A percentile compares a stretch with the other conserved stretches of the same genome.
These are phyloP conservation scores for Kluyveromyces wickerhamii DNA, from an alignment of 805 yeast species.

Conservation along the genomic window DNA sequence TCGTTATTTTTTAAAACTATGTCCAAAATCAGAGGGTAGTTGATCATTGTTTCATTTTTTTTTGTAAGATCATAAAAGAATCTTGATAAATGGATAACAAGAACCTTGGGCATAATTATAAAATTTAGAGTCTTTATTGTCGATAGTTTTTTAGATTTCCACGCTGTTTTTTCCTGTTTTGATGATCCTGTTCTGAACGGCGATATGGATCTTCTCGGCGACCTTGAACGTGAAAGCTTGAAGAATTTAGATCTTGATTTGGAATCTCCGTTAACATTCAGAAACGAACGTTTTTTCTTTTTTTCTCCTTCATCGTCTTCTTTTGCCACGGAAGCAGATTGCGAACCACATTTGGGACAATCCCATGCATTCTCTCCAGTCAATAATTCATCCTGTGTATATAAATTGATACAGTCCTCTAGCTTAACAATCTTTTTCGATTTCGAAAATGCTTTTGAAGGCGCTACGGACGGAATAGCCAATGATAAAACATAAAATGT, in stretches of 20 bases:
- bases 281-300: conserved; percentile 5
- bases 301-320: conserved; percentile 7
- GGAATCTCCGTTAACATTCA: conserved; percentile 3
- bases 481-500: conserved; percentile 56
- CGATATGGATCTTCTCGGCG: conserved; percentile 26
- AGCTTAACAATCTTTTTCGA: conserved; percentile 37
- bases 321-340: conserved; percentile 3
- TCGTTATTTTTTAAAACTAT: conserved; percentile 35
- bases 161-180: conserved; percentile 12
- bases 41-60: conserved; percentile 42
- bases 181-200: conserved; percentile 29
- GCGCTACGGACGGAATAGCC: conserved; percentile 42
- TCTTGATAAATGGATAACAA: conserved; percentile 80
- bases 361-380: conserved; percentile 77
- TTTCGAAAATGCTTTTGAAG: conserved; percentile 19
- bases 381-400: conserved; percentile 55
- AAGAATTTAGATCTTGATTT: conserved; percentile 13
- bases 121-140: conserved; percentile 68
- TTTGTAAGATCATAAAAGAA: conserved; percentile 52
- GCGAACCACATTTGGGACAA: conserved; percentile 57
- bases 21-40: conserved; percentile 47
- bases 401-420: conserved; percentile 56
- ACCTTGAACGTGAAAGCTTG: conserved; percentile 17
- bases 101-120: conserved; percentile 68
- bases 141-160: conserved; percentile 17